Base-by-base conservation (phyloP, 768 basidiomycete genomes). In the Cytidiella melzeri region DNA sequence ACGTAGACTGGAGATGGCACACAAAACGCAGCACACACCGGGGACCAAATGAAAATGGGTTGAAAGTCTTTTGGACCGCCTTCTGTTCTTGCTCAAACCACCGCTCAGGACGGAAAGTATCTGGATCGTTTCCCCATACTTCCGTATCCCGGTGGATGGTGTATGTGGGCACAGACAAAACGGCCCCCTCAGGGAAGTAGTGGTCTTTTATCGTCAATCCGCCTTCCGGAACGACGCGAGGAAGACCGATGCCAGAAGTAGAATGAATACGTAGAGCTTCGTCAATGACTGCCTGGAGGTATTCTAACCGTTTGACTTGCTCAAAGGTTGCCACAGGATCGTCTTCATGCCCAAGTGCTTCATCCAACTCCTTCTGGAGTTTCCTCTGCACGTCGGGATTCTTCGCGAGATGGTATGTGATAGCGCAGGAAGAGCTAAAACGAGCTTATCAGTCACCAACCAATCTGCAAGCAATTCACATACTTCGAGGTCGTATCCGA, bases 401-500 rank as follows among this genome's bases (percentile, higher is more conserved):
- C 21, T 69, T 67, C 4, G 89, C 87, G 51, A 96, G 77, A 62
- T 91, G 77, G 70, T 90, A 92, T 20, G 88, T 75, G 61, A 94
- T 92, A 10, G 91, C 92, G 57, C 90, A 92, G 4, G 88, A 88
- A 15, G 91, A 92, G 70, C 89, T 92, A 24, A 27, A 45, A 10
- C 15, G 5, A n/a, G 24, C 47, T 15, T 30, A 25, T 25, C 24
- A 15, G 15, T 7, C 30, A 34, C 30, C n/a, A n/a, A n/a, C n/a
- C n/a, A n/a, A n/a, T n/a, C n/a, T n/a, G n/a, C n/a, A n/a, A n/a
- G n/a, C n/a, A n/a, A n/a, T n/a, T n/a, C 55, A 89, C 88, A 94
- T 56, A 90, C 88, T 95, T 96, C 41, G 92, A 92, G 0, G 93
- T 95, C 1, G 92, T 96, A 59, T 96, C 92, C 3, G 85, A 87